Conservation (phyloP, 768 basidiomycete species). For the Rhodosporidiobolus odoratus region DNA sequence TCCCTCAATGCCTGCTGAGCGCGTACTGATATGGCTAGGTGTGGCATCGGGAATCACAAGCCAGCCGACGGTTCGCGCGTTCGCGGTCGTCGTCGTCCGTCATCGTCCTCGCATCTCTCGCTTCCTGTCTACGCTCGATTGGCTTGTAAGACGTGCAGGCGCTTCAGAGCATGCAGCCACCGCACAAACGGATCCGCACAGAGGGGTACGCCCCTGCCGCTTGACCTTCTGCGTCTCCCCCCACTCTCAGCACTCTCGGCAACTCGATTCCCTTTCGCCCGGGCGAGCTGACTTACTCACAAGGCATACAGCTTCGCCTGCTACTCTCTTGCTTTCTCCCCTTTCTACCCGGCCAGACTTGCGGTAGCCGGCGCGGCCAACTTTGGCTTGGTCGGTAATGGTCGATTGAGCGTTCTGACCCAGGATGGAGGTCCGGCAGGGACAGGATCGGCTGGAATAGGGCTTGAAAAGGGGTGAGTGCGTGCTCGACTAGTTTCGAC, state of each 20-base stretch:
- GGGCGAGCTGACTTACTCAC: background rate
- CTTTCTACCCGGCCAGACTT: conserved; percentile 46
- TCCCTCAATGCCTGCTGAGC: too few relatives aligned
- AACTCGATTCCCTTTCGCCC: background rate
- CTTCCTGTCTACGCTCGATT: background rate
- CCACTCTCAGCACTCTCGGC: background rate
- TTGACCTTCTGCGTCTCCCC: background rate
- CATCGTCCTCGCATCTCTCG: background rate
- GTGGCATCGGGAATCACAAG: too few relatives aligned
- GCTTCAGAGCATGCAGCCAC: background rate
- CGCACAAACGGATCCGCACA: conserved; percentile 17
- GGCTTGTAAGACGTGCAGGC: too few relatives aligned
- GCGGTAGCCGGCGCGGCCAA: conserved; percentile 50
- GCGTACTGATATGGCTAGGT: too few relatives aligned
- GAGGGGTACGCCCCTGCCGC: conserved; percentile 6
- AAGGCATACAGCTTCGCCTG: conserved; percentile 40
- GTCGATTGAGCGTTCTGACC: conserved; percentile 58
- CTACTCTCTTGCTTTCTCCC: conserved; percentile 46
- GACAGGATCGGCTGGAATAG: conserved; percentile 14
- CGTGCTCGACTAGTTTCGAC: background rate
- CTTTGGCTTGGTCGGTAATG: conserved; percentile 92
- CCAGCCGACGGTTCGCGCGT: too few relatives aligned
- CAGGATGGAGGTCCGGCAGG: conserved; percentile 18
- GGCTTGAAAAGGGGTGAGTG: conserved; percentile 42
- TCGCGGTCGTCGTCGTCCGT: too few relatives aligned